phyloP scores from a whole-genome alignment of 768 basidiomycete species.

The Agrocybe praecox region DNA sequence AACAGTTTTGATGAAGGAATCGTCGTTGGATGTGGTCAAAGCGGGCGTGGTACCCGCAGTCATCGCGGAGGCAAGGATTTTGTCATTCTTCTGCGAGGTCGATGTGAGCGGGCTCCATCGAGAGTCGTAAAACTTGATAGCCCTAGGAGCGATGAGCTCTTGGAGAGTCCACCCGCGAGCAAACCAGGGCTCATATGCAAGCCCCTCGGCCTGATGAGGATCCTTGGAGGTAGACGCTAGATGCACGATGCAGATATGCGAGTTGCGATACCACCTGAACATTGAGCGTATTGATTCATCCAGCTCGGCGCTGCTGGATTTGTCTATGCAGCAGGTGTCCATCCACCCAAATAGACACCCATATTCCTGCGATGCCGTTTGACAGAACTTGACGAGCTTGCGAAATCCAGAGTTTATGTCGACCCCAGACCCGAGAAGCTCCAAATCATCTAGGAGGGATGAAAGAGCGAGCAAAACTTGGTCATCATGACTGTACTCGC shows the following conservation, averaged over 20 bases:
- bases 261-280: constrained; percentile 9
- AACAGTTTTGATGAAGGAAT: neutral
- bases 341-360: constrained; percentile 5
- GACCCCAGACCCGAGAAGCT: too few relatives aligned
- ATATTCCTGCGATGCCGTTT: neutral
- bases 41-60: too few relatives aligned
- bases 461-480: too few relatives aligned
- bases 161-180: constrained; percentile 13
- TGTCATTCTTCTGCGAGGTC: too few relatives aligned
- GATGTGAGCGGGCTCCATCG: neutral
- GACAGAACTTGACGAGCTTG: constrained; percentile 3
- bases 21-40: neutral
- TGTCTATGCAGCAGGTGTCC: constrained; percentile 13
- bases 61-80: too few relatives aligned
- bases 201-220: neutral
- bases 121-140: constrained; percentile 3
- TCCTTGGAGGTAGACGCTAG: neutral
- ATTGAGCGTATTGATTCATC: constrained; percentile 12
- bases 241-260: constrained; percentile 1
- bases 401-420: neutral
- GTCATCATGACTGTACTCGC: too few relatives aligned
- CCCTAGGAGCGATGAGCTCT: constrained; percentile 5
- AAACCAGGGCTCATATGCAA: constrained; percentile 8
- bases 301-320: constrained; percentile 10
- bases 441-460: too few relatives aligned